Evolutionary conservation across 2,329 filamentous ascomycete genomes (phyloP).

Genomic region (Pyricularia sp.): DNA sequence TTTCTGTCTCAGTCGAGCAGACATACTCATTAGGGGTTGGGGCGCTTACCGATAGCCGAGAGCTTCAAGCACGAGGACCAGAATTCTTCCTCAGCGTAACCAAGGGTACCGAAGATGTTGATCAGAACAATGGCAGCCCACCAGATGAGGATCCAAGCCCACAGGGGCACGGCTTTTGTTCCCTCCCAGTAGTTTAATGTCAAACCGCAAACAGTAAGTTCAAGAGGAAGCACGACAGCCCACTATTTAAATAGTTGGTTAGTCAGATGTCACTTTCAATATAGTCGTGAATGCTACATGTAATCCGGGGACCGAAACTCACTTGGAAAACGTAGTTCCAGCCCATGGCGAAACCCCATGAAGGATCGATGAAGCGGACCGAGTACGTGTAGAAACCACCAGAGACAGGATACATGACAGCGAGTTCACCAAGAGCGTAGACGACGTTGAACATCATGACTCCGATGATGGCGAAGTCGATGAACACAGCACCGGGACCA

Average conservation of each 20-base stretch:
- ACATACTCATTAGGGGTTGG: background rate
- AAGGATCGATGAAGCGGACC: conserved; percentile 47
- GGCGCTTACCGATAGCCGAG: conserved; percentile 19
- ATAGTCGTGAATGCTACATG: background rate
- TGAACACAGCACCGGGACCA: conserved; percentile 29
- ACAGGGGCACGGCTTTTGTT: conserved; percentile 22
- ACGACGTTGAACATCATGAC: conserved; percentile 50
- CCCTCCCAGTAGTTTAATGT: conserved; percentile 39
- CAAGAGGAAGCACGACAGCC: conserved; percentile 35
- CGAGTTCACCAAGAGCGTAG: conserved; percentile 47
- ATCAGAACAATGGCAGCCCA: conserved; percentile 33
- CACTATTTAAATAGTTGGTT: conserved; percentile 18
- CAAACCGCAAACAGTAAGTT: conserved; percentile 35
- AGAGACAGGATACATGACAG: conserved; percentile 48
- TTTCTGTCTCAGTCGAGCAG: background rate
- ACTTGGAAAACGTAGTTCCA: conserved; percentile 32
- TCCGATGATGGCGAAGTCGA: conserved; percentile 43
- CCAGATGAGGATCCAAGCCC: conserved; percentile 41
- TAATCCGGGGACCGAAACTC: background rate
- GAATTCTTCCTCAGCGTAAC: conserved; percentile 44
- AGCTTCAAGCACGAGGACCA: conserved; percentile 42
- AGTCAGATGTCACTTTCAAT: background rate
- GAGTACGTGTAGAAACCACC: conserved; percentile 52
- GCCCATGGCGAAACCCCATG: conserved; percentile 44
- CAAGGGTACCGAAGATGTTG: conserved; percentile 42